Percentiles rank a stretch among this genome's conserved stretches.
phyloP scores from a whole-genome alignment of 495 filamentous ascomycete species.

The Hypoxylon lienhwacheense region DNA sequence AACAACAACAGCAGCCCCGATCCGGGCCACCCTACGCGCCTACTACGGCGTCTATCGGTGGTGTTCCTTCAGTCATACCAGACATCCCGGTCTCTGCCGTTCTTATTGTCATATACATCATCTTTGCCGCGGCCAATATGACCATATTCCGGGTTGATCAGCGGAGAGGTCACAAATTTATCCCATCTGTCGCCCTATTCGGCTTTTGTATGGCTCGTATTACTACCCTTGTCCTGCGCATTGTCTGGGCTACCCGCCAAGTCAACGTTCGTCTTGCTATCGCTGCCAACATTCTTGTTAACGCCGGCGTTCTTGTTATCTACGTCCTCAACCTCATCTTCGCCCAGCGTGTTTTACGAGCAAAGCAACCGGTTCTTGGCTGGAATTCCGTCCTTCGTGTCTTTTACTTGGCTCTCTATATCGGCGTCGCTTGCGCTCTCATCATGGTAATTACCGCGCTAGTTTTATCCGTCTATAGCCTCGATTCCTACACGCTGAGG shows the following conservation, averaged over 20 bases:
- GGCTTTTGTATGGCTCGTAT: conserved; percentile 82
- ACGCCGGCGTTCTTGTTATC: conserved; percentile 74
- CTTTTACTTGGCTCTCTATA: conserved; percentile 60
- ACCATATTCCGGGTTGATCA: conserved; percentile 64
- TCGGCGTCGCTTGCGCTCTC: conserved; percentile 60
- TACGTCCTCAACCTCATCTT: conserved; percentile 83
- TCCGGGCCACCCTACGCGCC: conserved; percentile 44
- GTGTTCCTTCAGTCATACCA: conserved; percentile 53
- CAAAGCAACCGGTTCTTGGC: conserved; percentile 69
- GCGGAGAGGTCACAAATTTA: conserved; percentile 65
- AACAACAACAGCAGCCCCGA: conserved; percentile 12
- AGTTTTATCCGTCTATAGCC: conserved; percentile 67
- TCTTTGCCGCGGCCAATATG: conserved; percentile 64
- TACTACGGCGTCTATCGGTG: conserved; percentile 57
- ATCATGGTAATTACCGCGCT: conserved; percentile 69
- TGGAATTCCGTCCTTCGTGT: conserved; percentile 58
- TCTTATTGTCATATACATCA: conserved; percentile 67
- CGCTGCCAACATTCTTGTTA: conserved; percentile 72
- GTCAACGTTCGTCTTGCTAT: conserved; percentile 65
- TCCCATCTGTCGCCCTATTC: conserved; percentile 67
- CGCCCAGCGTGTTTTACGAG: conserved; percentile 74
- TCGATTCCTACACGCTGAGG: conserved; percentile 50
- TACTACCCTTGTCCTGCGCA: conserved; percentile 67
- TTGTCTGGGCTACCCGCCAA: conserved; percentile 54
- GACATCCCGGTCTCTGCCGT: conserved; percentile 69